These are phyloP conservation scores for Penicillium sp. DNA, from an alignment of 2,329 filamentous ascomycete genomes.

Conservation along the genomic window DNA sequence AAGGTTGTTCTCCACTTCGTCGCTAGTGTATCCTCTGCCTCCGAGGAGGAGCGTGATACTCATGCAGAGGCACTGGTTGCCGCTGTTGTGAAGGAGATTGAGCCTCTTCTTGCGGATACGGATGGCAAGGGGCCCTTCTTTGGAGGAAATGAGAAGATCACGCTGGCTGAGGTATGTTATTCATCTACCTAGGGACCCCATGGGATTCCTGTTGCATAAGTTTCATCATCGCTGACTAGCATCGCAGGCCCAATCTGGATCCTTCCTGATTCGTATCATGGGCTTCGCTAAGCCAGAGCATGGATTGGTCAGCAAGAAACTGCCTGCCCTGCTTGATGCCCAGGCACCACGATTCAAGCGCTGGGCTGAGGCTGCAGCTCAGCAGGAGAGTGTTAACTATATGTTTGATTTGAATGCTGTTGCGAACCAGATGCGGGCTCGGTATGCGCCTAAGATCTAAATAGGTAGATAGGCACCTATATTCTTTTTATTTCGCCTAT, in stretches of 20 bases:
- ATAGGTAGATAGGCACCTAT: conserved; percentile 4
- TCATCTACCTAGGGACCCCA: not conserved
- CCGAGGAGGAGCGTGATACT: conserved; percentile 52
- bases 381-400: conserved; percentile 64
- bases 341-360: conserved; percentile 65
- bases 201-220: not conserved
- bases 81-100: conserved; percentile 66
- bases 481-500: not conserved
- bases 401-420: conserved; percentile 59
- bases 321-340: conserved; percentile 50
- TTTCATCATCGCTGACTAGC: not conserved
- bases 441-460: conserved; percentile 32
- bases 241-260: conserved; percentile 59
- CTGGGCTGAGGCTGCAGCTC: conserved; percentile 63
- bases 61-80: conserved; percentile 54
- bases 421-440: conserved; percentile 45
- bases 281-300: conserved; percentile 56
- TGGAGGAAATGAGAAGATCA: conserved; percentile 63
- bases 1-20: conserved; percentile 57
- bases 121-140: conserved; percentile 57
- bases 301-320: conserved; percentile 47
- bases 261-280: conserved; percentile 65
- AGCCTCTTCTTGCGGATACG: conserved; percentile 62
- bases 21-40: conserved; percentile 49
- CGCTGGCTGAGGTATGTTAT: conserved; percentile 68